Evolutionary conservation across 495 filamentous ascomycete species (phyloP).

Genomic region (Neurospora sp.): DNA sequence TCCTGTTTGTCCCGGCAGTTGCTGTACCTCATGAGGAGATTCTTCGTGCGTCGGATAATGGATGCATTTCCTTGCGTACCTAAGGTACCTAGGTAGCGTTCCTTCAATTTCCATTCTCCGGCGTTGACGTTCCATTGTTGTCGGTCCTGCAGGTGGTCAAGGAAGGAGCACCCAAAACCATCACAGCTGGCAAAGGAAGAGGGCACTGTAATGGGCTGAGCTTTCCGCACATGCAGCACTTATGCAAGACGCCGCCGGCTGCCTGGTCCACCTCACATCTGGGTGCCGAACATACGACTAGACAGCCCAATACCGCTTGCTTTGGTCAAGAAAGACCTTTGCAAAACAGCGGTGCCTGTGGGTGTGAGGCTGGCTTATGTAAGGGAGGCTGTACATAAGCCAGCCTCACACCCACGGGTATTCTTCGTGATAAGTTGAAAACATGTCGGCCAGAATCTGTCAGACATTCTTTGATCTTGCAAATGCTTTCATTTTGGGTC

Average conservation of each 20-base stretch:
- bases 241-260: background rate
- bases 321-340: too few relatives aligned
- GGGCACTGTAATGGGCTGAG: background rate
- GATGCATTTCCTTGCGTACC: background rate
- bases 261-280: background rate
- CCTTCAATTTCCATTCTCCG: background rate
- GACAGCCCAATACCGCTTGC: too few relatives aligned
- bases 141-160: background rate
- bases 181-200: background rate
- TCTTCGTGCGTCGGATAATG: too few relatives aligned
- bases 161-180: background rate
- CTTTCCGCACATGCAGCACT: background rate
- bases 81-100: background rate
- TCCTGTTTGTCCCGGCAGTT: background rate
- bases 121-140: background rate
- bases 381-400: too few relatives aligned
- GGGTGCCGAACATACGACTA: background rate
- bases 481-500: too few relatives aligned
- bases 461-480: too few relatives aligned
- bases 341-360: too few relatives aligned
- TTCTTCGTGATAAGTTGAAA: too few relatives aligned
- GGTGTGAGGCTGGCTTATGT: too few relatives aligned
- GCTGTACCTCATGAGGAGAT: background rate
- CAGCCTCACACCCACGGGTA: too few relatives aligned
- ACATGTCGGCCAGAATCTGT: too few relatives aligned